Percentiles rank a stretch among this genome's conserved stretches.
Evolutionary conservation across 495 filamentous ascomycete genomes (phyloP).

Genomic region (Aspergillus leporis): DNA sequence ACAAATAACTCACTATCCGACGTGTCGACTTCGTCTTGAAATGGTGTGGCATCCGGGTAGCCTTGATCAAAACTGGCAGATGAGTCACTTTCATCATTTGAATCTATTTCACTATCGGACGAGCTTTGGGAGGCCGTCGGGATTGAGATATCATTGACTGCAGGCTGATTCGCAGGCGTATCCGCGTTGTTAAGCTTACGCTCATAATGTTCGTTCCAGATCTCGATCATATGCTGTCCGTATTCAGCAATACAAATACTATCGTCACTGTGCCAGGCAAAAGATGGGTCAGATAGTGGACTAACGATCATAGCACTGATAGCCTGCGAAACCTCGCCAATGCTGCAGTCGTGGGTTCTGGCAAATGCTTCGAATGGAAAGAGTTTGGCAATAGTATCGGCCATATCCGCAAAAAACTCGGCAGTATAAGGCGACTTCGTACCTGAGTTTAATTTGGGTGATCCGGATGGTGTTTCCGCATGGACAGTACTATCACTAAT

Average conservation of each 20-base stretch:
- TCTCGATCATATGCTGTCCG: conserved; percentile 16
- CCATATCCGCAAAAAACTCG: conserved; percentile 25
- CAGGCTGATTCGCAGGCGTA: neutral
- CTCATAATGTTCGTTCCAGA: conserved; percentile 13
- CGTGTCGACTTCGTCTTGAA: neutral
- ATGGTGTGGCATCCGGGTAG: neutral
- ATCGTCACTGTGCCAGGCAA: conserved; percentile 1
- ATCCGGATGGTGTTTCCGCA: neutral
- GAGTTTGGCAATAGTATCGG: conserved; percentile 6
- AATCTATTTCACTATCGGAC: neutral
- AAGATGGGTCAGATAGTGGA: conserved; percentile 16
- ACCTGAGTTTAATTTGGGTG: neutral
- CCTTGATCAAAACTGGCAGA: neutral
- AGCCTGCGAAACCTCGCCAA: conserved; percentile 15
- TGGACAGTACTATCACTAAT: neutral
- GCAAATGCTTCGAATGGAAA: conserved; percentile 28
- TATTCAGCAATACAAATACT: conserved; percentile 15
- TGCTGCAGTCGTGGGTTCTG: conserved; percentile 15
- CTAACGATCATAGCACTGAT: conserved; percentile 20
- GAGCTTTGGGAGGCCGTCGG: neutral
- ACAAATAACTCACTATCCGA: neutral
- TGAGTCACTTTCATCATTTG: neutral
- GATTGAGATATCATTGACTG: neutral
- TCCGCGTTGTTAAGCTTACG: neutral
- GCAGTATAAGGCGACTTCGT: conserved; percentile 12